A percentile compares a stretch with the other conserved stretches of the same genome.
Evolutionary conservation across 306 rosid genomes (phyloP).

Genomic region (Castanea mollissima): DNA sequence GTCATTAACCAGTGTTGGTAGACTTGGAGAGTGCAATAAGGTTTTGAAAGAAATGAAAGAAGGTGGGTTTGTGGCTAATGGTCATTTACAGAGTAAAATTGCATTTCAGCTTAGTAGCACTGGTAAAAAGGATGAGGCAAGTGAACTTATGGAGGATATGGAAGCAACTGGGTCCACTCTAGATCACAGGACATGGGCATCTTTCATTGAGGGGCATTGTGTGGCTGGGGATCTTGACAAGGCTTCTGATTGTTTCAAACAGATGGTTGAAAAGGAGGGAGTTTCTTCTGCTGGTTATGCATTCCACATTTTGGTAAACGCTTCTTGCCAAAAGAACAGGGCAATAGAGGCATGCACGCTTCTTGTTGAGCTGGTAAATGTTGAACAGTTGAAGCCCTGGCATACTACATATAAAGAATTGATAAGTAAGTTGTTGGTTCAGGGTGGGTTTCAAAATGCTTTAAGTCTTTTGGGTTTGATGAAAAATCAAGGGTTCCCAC

Average conservation of each 20-base stretch:
- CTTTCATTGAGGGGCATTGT: slow-evolving; percentile 64
- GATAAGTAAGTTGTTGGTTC: slow-evolving; percentile 49
- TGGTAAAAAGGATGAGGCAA: slow-evolving; percentile 55
- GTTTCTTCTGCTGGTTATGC: too few relatives aligned
- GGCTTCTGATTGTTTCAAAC: slow-evolving; percentile 56
- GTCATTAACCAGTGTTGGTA: slow-evolving; percentile 63
- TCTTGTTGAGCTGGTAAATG: slow-evolving; percentile 41
- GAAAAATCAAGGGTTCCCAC: slow-evolving; percentile 69
- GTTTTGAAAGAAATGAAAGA: slow-evolving; percentile 70
- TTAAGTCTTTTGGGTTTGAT: slow-evolving; percentile 58
- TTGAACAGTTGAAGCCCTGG: slow-evolving; percentile 51
- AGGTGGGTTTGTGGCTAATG: slow-evolving; percentile 50
- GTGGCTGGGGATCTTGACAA: slow-evolving; percentile 54
- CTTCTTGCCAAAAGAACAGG: neutral
- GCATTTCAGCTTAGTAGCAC: slow-evolving; percentile 49
- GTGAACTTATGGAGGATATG: slow-evolving; percentile 42
- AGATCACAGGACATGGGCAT: slow-evolving; percentile 52
- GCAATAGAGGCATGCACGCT: slow-evolving; percentile 58
- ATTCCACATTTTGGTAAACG: too few relatives aligned
- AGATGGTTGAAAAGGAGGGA: neutral
- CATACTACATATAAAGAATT: slow-evolving; percentile 67
- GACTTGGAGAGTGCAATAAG: slow-evolving; percentile 45
- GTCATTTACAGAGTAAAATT: slow-evolving; percentile 39
- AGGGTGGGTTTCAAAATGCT: slow-evolving; percentile 61
- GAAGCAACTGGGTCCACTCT: slow-evolving; percentile 46